Evolutionary conservation across 139 green algal genomes (phyloP).

Genomic region (Chlamydomonas sp.): DNA sequence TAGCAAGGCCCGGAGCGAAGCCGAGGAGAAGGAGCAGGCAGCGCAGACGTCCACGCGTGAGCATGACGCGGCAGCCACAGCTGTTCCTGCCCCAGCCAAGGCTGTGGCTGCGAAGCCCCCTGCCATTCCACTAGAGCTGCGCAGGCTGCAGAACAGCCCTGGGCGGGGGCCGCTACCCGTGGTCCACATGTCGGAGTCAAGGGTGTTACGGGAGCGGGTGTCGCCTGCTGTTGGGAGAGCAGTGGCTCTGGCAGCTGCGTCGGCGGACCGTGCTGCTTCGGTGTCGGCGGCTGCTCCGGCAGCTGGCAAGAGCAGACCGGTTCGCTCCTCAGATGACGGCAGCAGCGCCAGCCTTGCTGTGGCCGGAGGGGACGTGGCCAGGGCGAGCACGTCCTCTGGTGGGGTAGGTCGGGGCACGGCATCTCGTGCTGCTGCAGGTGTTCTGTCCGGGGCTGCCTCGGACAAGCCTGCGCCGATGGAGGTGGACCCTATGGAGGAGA

Average conservation of each 20-base stretch:
- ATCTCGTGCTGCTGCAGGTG: no score
- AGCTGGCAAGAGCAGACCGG: background rate
- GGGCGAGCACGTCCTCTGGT: no score
- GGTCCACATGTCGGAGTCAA: background rate
- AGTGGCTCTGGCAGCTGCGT: no score
- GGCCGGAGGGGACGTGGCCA: background rate
- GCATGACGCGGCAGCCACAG: background rate
- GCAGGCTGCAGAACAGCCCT: conserved; percentile 10
- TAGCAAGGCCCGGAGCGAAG: background rate
- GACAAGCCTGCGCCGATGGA: no score
- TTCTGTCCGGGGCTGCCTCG: no score
- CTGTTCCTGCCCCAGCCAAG: background rate
- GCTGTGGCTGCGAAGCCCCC: background rate
- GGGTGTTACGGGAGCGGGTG: background rate
- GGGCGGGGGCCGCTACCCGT: background rate
- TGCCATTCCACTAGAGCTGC: conserved; percentile 7
- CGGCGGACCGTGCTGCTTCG: background rate
- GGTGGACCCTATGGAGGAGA: no score
- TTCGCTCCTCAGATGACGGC: conserved; percentile 18
- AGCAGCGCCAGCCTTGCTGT: conserved; percentile 1
- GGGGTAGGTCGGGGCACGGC: no score
- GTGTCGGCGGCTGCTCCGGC: background rate
- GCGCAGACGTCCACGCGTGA: background rate
- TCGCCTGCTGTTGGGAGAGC: background rate
- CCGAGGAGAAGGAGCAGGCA: background rate